A percentile compares a stretch with the other conserved stretches of the same genome.
phyloP scores from a whole-genome alignment of 2,329 filamentous ascomycete species.

The Xylariaceae sp. region DNA sequence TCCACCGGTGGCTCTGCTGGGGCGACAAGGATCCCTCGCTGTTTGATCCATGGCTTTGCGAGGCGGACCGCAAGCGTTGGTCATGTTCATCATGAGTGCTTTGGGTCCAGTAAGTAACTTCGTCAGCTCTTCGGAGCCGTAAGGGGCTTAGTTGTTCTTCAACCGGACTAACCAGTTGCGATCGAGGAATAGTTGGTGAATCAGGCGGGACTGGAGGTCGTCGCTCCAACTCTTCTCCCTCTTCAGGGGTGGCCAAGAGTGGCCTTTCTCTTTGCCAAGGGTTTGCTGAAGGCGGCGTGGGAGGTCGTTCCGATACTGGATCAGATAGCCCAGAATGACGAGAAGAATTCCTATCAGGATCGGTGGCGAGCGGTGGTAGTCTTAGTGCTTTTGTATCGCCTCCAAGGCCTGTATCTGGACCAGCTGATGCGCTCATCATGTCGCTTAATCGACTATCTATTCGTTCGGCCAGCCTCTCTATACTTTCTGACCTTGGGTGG shows the following conservation, averaged over 20 bases:
- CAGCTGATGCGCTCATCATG: conserved; percentile 34
- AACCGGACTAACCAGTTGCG: conserved; percentile 34
- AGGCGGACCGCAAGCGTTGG: conserved; percentile 33
- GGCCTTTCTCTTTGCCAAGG: conserved; percentile 49
- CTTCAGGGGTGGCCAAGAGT: conserved; percentile 29
- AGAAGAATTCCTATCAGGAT: conserved; percentile 34
- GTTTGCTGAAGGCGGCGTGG: conserved; percentile 48
- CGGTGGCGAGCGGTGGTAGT: conserved; percentile 22
- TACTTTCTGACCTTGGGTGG: conserved; percentile 28
- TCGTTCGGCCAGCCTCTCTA: conserved; percentile 35
- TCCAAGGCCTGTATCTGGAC: conserved; percentile 33
- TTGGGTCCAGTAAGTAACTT: conserved; percentile 19
- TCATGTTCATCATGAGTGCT: conserved; percentile 32
- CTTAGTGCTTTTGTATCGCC: conserved; percentile 17
- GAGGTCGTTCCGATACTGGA: conserved; percentile 37
- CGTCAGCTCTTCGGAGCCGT: conserved; percentile 22
- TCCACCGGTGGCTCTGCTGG: conserved; percentile 38
- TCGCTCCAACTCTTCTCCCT: conserved; percentile 32
- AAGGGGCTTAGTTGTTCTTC: conserved; percentile 21
- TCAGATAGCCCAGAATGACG: conserved; percentile 34
- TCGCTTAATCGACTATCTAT: conserved; percentile 34
- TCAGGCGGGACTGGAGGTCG: conserved; percentile 33
- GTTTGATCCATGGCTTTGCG: conserved; percentile 32
- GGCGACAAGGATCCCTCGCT: conserved; percentile 39
- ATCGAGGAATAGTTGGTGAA: conserved; percentile 41